Percentiles rank a stretch among this genome's conserved stretches.
Evolutionary conservation across 768 basidiomycete species (phyloP).

Genomic region (Tylopilus cervinicoccineus): DNA sequence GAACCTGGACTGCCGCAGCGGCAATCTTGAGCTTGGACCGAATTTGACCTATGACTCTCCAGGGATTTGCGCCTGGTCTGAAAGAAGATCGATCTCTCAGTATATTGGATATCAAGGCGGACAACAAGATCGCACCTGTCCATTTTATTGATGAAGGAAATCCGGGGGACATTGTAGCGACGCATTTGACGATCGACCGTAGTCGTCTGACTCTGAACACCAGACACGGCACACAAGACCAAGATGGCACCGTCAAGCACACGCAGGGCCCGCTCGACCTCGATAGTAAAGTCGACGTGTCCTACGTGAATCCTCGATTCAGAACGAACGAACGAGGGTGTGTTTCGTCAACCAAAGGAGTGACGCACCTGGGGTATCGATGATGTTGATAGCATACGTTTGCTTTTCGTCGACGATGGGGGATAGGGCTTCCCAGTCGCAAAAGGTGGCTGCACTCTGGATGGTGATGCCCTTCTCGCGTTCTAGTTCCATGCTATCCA

Average conservation of each 20-base stretch:
- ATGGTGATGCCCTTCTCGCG: conserved; percentile 99
- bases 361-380: conserved; percentile 86
- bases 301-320: conserved; percentile 42
- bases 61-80: conserved; percentile 96
- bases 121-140: conserved; percentile 55
- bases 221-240: conserved; percentile 95
- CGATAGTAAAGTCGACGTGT: conserved; percentile 99
- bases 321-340: background rate
- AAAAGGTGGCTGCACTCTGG: conserved; percentile 97
- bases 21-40: conserved; percentile 86
- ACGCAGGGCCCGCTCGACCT: conserved; percentile 94
- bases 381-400: conserved; percentile 94
- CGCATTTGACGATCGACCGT: conserved; percentile 99
- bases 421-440: conserved; percentile 84
- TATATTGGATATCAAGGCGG: background rate
- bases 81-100: background rate
- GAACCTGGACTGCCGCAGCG: conserved; percentile 94
- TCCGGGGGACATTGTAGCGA: conserved; percentile 90
- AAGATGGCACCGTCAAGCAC: conserved; percentile 96
- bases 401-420: conserved; percentile 59
- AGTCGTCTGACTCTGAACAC: conserved; percentile 97
- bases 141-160: conserved; percentile 99
- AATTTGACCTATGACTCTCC: conserved; percentile 91
- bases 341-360: too few relatives aligned
- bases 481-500: conserved; percentile 99